Evolutionary conservation across 257 asterid species (phyloP).

Genomic region (Jaltomata sinuosa): DNA sequence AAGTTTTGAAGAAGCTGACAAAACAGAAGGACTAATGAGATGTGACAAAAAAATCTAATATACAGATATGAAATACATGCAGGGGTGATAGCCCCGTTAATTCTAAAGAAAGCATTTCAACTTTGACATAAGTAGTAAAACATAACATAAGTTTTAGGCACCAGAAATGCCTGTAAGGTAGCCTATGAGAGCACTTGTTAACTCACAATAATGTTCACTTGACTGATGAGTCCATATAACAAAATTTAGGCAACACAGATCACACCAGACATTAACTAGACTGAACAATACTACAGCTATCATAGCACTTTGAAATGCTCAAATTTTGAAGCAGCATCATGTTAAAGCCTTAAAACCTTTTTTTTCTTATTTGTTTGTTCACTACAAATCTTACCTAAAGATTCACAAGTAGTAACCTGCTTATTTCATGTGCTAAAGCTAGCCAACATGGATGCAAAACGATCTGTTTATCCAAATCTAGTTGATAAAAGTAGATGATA

Average conservation of each 20-base stretch:
- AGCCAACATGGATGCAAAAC: neutral
- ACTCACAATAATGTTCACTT: neutral
- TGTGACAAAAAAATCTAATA: neutral
- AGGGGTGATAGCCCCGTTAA: neutral
- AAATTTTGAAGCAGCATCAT: neutral
- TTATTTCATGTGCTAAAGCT: neutral
- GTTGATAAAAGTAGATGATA: neutral
- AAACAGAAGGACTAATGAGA: constrained; percentile 1
- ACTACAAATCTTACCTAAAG: neutral
- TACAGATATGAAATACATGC: neutral
- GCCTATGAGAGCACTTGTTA: neutral
- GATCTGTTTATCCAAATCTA: neutral
- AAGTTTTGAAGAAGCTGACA: constrained; percentile 86
- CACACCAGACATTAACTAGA: neutral
- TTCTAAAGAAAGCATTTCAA: neutral
- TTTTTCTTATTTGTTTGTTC: neutral
- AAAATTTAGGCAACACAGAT: neutral
- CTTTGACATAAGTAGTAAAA: neutral
- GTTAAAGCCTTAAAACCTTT: neutral
- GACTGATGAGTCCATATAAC: neutral
- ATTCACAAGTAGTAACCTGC: neutral
- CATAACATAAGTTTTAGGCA: neutral
- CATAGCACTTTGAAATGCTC: neutral
- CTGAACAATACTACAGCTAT: neutral
- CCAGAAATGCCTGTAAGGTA: neutral